Evolutionary conservation across 257 asterid species (phyloP), one percentile per base, ranked within the genome.

Genomic region (Scutellaria minor): DNA sequence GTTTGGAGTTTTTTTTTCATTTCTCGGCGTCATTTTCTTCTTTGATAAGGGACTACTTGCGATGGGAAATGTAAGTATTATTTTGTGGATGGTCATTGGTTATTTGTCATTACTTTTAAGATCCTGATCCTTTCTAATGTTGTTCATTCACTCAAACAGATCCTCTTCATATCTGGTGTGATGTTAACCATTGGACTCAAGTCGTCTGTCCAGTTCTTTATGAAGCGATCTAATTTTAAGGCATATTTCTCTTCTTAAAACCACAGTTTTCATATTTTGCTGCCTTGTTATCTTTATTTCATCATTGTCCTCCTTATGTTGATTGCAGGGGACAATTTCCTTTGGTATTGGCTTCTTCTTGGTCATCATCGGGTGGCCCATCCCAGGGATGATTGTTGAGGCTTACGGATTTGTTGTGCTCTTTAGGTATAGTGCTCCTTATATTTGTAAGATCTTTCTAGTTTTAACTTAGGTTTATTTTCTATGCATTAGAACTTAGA

Each of bases 141-240:
- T 51, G 15, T 22, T 81, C 57, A 14, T 72, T 66, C 75, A 51
- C 78, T 77, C 74, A 42, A 78, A 71, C 90, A 94, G 99, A 94
- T 91, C 83, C 96, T 94, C 77, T 94, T 94, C 91, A 68, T 94
- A 75, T 88, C 99, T 39, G 99, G 99, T 42, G 99, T 94, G 83
- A 82, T 82, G 22, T 72, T 94, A 78, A 91, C 97, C 75, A 94
- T 94, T 68, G 99, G 99, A 48, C 81, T 85, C 42, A 87, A 88
- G 89, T 86, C 99, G 37, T 91, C 97, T 3, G 54, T 80, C 68
- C 99, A 91, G 86, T 94, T 94, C 90, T 94, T 94, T 39, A 88
- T 84, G 92, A 91, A 90, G 80, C 99, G 85, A 62, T 83, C 93
- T 2, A 94, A 91, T 76, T 94, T 69, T 78, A 91, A 94, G 97